phyloP scores from a whole-genome alignment of 2,329 filamentous ascomycete genomes.

The Alternaria brassicicola region DNA sequence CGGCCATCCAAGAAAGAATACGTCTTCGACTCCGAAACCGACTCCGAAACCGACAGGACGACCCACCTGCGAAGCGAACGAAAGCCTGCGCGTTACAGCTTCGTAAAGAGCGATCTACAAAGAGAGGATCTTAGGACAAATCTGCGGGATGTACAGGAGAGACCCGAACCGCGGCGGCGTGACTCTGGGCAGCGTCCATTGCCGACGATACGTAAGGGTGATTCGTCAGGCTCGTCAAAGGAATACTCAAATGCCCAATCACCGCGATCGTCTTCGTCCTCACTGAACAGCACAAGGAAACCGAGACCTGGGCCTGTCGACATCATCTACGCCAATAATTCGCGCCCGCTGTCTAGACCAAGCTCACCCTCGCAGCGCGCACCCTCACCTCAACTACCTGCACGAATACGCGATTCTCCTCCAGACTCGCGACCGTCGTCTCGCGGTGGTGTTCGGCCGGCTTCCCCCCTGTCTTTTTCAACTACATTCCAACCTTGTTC shows the following conservation, averaged over 20 bases:
- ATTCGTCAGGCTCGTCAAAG: conserved; percentile 37
- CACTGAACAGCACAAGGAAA: conserved; percentile 29
- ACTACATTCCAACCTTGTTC: conserved; percentile 24
- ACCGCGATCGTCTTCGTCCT: conserved; percentile 42
- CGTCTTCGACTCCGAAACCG: conserved; percentile 43
- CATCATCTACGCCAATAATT: conserved; percentile 19
- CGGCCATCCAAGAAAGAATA: conserved; percentile 30
- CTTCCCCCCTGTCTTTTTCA: conserved; percentile 36
- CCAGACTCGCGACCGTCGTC: conserved; percentile 38
- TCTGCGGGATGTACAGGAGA: conserved; percentile 27
- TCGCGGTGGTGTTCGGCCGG: conserved; percentile 29
- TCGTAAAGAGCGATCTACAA: conserved; percentile 46
- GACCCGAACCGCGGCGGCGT: conserved; percentile 22
- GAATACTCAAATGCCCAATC: conserved; percentile 35
- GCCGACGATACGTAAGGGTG: conserved; percentile 21
- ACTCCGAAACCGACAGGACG: conserved; percentile 36
- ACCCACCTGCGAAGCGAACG: conserved; percentile 39
- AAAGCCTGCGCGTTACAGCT: conserved; percentile 48
- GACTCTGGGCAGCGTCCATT: conserved; percentile 23
- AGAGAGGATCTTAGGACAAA: conserved; percentile 42
- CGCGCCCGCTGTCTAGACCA: conserved; percentile 31
- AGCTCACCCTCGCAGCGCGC: conserved; percentile 35
- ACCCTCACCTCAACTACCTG: conserved; percentile 37
- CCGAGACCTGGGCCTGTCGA: conserved; percentile 30
- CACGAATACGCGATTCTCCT: conserved; percentile 32